Conservation (phyloP, 2,329 filamentous ascomycete genomes). For the Ophidiomyces ophidiicola region DNA sequence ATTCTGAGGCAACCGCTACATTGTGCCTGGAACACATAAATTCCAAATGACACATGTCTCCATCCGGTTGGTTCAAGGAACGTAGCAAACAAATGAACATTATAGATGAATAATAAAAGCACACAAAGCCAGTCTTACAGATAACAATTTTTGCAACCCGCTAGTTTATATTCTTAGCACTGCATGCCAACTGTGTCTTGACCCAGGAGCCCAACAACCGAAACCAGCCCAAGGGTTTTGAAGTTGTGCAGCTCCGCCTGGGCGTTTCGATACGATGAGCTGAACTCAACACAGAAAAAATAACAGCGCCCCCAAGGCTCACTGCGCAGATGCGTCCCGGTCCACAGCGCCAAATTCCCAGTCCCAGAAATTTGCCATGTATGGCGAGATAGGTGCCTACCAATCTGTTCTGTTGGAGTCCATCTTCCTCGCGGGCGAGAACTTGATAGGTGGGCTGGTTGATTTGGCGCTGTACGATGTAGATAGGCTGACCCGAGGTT, state of each 20-base stretch:
- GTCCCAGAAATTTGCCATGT: constrained; percentile 19
- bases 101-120: too few species aligned
- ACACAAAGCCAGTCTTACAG: too few species aligned
- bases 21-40: too few species aligned
- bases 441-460: constrained; percentile 18
- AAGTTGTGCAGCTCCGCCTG: not conserved
- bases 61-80: too few species aligned
- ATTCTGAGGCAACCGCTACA: too few species aligned
- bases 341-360: constrained; percentile 21
- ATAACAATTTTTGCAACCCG: too few species aligned
- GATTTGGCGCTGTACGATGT: constrained; percentile 19
- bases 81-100: too few species aligned
- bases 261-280: not conserved
- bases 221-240: constrained; percentile 1
- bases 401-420: constrained; percentile 14
- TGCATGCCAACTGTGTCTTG: not conserved
- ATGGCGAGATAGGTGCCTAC: constrained; percentile 22
- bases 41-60: too few species aligned
- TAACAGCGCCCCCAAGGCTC: constrained; percentile 15
- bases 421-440: constrained; percentile 13
- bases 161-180: constrained; percentile 5
- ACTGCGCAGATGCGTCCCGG: constrained; percentile 17
- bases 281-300: constrained; percentile 7
- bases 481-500: constrained; percentile 9
- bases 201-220: constrained; percentile 5